Evolutionary conservation across 805 yeast species (phyloP), one percentile per base, ranked within the genome.

Genomic region (Pichia kluyveri): DNA sequence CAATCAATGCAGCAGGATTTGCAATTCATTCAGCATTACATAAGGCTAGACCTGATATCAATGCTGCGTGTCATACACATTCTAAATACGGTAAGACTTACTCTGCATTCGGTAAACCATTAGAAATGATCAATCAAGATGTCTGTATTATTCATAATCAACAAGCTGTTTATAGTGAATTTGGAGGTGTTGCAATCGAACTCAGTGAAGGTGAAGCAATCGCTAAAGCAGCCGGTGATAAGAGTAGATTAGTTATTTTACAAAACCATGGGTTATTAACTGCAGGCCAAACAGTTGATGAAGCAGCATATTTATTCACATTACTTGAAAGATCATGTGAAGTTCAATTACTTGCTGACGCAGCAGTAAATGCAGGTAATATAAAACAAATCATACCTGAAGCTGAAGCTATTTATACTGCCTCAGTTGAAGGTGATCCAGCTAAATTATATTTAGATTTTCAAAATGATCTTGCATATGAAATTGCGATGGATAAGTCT

Each of bases 51-150:
- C 87, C 85, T 1, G 86, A 82, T 49, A 80, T 81, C 27, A 68
- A 77, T 53, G 86, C 86, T 32, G 86, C 86, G 6, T 80, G 86
- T 57, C 88, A 82, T 63, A 73, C 84, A 10, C 88, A 82, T 58
- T 79, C 86, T 2, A 64, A 71, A 41, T 72, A 72, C 55, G 88
- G 87, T 48, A 79, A 79, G 58, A 77, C 86, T 1, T 82, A 73
- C 62, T 76, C 83, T 4, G 67, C 80, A 1, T 80, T 82, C 57
- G 87, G 83, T 36, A 70, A 70, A 55, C 79, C 79, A 15, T 67
- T 86, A 53, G 89, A 83, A 49, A 86, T 86, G 91, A 57, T 86
- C 52, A 83, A 80, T 65, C 95, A 86, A 67, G 95, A 86, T 56
- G 82, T 71, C 6, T 83, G 89, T 61, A 67, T 71, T 12, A 77